These are phyloP conservation scores for Lupinus albus DNA, from an alignment of 306 rosid genomes.

Conservation along the genomic window DNA sequence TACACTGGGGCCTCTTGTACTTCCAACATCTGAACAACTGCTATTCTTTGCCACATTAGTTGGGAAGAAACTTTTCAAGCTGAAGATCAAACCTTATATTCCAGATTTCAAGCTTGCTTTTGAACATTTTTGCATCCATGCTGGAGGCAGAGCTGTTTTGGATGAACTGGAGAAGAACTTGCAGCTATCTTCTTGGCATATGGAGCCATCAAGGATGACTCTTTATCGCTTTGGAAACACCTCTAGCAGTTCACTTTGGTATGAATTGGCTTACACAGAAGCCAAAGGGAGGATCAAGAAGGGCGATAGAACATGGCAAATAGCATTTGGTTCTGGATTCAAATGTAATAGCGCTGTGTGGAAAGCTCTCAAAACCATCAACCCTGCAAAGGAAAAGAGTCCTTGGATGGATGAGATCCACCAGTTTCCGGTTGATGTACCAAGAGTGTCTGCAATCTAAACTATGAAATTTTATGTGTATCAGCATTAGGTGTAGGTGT, in stretches of 20 bases:
- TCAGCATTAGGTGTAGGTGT: slow-evolving; percentile 39
- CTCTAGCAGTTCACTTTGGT: slow-evolving; percentile 92
- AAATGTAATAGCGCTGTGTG: slow-evolving; percentile 94
- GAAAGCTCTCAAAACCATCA: slow-evolving; percentile 76
- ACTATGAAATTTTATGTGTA: slow-evolving; percentile 11
- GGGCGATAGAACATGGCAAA: slow-evolving; percentile 94
- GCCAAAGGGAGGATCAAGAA: slow-evolving; percentile 85
- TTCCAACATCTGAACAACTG: slow-evolving; percentile 87
- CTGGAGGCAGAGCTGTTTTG: slow-evolving; percentile 90
- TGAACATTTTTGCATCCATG: slow-evolving; percentile 91
- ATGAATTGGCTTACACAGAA: slow-evolving; percentile 84
- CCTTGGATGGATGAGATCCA: slow-evolving; percentile 85
- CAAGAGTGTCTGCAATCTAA: slow-evolving; percentile 65
- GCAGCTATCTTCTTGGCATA: slow-evolving; percentile 88
- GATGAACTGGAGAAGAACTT: slow-evolving; percentile 90
- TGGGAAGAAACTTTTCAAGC: slow-evolving; percentile 71
- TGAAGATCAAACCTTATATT: slow-evolving; percentile 89
- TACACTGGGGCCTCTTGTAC: slow-evolving; percentile 83
- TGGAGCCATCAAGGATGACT: slow-evolving; percentile 99
- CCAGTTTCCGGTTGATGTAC: slow-evolving; percentile 76
- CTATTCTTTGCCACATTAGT: slow-evolving; percentile 76
- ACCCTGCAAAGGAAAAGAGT: slow-evolving; percentile 72
- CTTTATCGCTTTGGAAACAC: slow-evolving; percentile 87
- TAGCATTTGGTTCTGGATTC: slow-evolving; percentile 91
- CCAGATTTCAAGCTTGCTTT: slow-evolving; percentile 91